Base-by-base conservation (phyloP, 2,329 filamentous ascomycete genomes). In the Trichoderma semiorbis region DNA sequence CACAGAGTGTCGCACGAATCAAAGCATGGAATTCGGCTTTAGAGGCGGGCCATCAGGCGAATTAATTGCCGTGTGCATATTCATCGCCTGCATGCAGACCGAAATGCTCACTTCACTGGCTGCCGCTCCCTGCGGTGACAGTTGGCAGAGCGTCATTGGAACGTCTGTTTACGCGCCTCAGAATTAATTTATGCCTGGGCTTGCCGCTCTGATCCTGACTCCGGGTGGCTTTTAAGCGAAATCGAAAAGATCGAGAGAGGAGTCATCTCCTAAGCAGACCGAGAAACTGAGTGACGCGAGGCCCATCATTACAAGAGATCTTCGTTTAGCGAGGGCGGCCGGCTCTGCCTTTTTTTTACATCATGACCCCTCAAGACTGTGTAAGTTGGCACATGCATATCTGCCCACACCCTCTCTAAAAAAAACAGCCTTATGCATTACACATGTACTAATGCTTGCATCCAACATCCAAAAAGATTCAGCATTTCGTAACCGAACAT, bases 91-190 rank as follows among this genome's bases (percentile, higher is more conserved):
- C 67, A 69, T 62, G 67, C 57, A 69, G 36, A 69, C 67, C 28
- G 67, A 69, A 62, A 28, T 30, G 6, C 36, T 53, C 57, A 36
- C 53, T 36, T 69, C 57, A 69, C 67, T 61, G 67, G 67, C 57
- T 36, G 57, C 39, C 57, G 53, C 39, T 60, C 28, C 39, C 67
- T 69, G 67, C 67, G 67, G 30, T 58, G 39, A 69, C 67, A 69
- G 67, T 50, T 69, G 67, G 67, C 67, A 69, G 36, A 53, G 57
- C 26, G 11, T 61, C 34, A 69, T 69, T 69, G 67, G 67, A 69
- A 69, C 67, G 57, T 21, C 57, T 39, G 43, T 34, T 7, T 24
- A 34, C 57, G 21, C 67, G 55, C 47, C 43, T 34, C 66, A 34
- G 24, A 60, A 26, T 34, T 50, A 50, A 60, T 28, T n/a, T 30